Base-by-base conservation (phyloP, 2,329 filamentous ascomycete species). In the Sclerotinia spermophila region DNA sequence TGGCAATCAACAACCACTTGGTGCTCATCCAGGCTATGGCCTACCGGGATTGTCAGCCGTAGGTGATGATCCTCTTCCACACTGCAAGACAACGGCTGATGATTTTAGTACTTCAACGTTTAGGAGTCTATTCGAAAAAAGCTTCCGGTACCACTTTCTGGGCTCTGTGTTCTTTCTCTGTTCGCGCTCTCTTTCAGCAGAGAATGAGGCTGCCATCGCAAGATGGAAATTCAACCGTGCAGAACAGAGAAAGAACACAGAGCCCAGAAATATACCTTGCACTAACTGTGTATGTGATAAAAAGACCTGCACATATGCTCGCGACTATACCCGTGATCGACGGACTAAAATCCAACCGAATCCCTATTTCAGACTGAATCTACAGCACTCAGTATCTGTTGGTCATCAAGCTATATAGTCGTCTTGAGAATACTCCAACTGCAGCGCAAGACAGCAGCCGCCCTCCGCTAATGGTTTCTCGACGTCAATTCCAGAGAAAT, bases 181-280 rank as follows among this genome's bases (percentile, higher is more conserved):
- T 44, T 30, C 8, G n/a, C 27, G 1, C n/a, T 33, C 1, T 8
- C n/a, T 30, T 27, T 30, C 58, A 30, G 15, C 58, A 0, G 24
- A n/a, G 8, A 24, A 38, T 2, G 17, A 58, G 2, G 55, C 33
- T 3, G 21, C 24, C 0, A 27, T 60, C 0, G 35, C 24, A 8
- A 7, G 56, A n/a, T 15, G 5, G 19, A 44, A 3, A 4, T 30
- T 44, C 17, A 13, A 30, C 1, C 17, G 38, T 2, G 7, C 15
- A 44, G 38, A 44, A 61, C 8, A 21, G n/a, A 30, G n/a, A 58
- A 58, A 61, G 38, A 61, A 44, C 38, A 61, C 38, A 40, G 56
- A 58, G 35, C 56, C 24, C 40, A 8, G 35, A 60, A 10, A 60
- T 27, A 10, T 5, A 4, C 82, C 82, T 1, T 84, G 82, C 61